Evolutionary conservation across 352 stramenopile species (phyloP), one percentile per base, ranked within the genome.

Genomic region (Peronospora destructor): DNA sequence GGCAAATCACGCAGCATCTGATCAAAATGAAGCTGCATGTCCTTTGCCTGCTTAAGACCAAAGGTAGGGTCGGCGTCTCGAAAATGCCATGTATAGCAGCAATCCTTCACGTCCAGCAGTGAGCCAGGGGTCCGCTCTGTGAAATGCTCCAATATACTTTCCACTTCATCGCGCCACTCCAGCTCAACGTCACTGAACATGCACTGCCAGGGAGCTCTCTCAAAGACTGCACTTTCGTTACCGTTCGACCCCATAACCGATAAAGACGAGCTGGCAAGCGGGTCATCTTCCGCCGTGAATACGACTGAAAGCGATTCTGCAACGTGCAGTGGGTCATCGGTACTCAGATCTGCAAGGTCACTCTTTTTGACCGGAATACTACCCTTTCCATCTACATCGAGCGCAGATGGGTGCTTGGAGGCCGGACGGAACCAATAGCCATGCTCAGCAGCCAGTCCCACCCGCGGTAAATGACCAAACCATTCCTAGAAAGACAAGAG

Each of bases 11-110:
- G 75, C 17, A 94, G 72, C 80, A 91, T 94, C 47, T 94, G 84
- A 35, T 94, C 84, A 43, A 94, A 91, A 67, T 94, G 84, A 19
- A 93, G 61, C 53, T 94, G 84, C 74, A 94, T 60, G 34, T 94
- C 82, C 49, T 93, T 94, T 7, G 84, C 84, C 39, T 94, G 84
- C 47, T 87, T 91, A 11, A 93, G 53, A 1, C 84, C 84, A 52
- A 90, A 93, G 4, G 76, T 87, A 12, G 80, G 76, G 56, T 94
- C 84, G 1, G 82, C 80, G 49, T 94, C 84, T 40, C 79, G 73
- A 55, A 92, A 94, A 56, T 94, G 84, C 84, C 84, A 94, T 34
- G 82, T 91, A 56, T 91, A 87, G 49, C 68, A 85, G 49, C 81
- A 91, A 50, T 94, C 82, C 44, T 94, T 94, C 28, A 82, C 63